Conservation (phyloP, 2,329 filamentous ascomycete species). For the Aspergillus sp. region DNA sequence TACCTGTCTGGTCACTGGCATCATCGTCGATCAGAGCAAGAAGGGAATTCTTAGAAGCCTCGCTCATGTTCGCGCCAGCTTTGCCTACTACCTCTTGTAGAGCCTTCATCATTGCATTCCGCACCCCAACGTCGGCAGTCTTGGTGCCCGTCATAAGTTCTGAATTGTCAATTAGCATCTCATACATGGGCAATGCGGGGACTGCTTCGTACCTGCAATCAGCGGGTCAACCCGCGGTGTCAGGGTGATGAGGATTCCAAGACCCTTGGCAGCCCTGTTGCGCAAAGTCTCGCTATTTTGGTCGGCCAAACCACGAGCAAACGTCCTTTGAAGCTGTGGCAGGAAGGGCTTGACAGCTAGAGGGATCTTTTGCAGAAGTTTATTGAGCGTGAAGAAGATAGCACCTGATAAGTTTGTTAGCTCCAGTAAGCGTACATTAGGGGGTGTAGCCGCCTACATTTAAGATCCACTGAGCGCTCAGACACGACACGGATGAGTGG, state of each 20-base stretch:
- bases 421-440: neutral
- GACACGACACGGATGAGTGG: constrained; percentile 97
- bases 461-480: constrained; percentile 93
- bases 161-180: constrained; percentile 29
- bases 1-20: constrained; percentile 68
- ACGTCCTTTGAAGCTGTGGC: constrained; percentile 93
- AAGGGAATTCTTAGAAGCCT: constrained; percentile 81
- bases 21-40: constrained; percentile 86
- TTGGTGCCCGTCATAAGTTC: constrained; percentile 96
- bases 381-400: constrained; percentile 91
- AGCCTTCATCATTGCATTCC: constrained; percentile 94
- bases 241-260: constrained; percentile 93
- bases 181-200: neutral
- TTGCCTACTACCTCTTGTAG: constrained; percentile 96
- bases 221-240: constrained; percentile 94
- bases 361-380: constrained; percentile 93
- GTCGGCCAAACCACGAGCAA: constrained; percentile 93
- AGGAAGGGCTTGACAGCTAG: constrained; percentile 94
- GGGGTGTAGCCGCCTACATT: constrained; percentile 46
- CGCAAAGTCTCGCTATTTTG: constrained; percentile 85
- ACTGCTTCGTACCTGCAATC: constrained; percentile 56
- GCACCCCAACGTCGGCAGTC: constrained; percentile 82
- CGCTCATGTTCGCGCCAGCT: constrained; percentile 91
- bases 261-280: constrained; percentile 83
- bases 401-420: constrained; percentile 58